Percentiles rank a stretch among this genome's conserved stretches.
phyloP scores from a whole-genome alignment of 2,329 filamentous ascomycete genomes.

The Colletotrichum cereale region DNA sequence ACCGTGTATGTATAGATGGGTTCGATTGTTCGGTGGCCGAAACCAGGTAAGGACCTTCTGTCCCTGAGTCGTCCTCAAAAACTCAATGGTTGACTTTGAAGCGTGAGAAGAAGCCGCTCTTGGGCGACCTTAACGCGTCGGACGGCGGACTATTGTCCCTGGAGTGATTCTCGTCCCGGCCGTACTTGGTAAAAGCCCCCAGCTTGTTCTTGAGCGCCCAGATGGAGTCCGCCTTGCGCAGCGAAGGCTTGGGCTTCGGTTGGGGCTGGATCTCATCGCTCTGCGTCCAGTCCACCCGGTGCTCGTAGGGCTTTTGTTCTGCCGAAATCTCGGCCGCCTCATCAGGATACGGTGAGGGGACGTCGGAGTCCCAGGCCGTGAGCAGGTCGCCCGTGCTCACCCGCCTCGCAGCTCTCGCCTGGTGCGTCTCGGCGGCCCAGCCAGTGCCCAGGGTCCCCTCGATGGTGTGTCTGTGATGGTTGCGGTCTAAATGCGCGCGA shows the following conservation, averaged over 20 bases:
- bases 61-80: background rate
- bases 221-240: conserved; percentile 61
- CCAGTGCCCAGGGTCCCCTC: conserved; percentile 43
- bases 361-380: conserved; percentile 38
- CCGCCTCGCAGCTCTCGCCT: conserved; percentile 46
- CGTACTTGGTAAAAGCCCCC: conserved; percentile 50
- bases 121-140: conserved; percentile 46
- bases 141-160: conserved; percentile 39
- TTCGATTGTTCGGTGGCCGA: background rate
- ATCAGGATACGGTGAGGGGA: conserved; percentile 22
- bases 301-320: conserved; percentile 47
- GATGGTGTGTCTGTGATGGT: conserved; percentile 49
- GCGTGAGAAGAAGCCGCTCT: conserved; percentile 56
- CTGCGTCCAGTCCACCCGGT: conserved; percentile 70
- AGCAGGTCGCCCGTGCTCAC: conserved; percentile 55
- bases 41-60: conserved; percentile 13
- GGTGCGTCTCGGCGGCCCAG: conserved; percentile 26
- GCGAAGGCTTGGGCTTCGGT: conserved; percentile 44
- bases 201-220: conserved; percentile 62
- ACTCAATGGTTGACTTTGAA: conserved; percentile 51
- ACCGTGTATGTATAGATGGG: conserved; percentile 16
- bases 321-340: conserved; percentile 45
- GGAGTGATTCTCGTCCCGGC: conserved; percentile 45
- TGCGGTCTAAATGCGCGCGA: conserved; percentile 36
- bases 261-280: conserved; percentile 59